phyloP scores from a whole-genome alignment of 148 eudicot genomes.

The Nepenthes mirabilis region DNA sequence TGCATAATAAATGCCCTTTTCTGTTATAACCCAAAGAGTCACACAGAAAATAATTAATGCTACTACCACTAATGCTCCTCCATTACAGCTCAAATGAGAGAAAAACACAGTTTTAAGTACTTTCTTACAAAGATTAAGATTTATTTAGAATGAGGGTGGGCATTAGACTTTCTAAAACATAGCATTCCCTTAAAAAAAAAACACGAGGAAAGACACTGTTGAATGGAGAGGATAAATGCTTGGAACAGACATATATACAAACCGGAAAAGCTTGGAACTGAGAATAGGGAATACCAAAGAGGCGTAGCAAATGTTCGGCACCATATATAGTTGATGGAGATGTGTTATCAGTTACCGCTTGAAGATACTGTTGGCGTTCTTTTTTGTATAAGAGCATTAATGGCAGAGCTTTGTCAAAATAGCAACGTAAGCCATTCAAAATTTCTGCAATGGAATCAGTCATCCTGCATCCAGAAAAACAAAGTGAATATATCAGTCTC shows the following conservation, averaged over 20 bases:
- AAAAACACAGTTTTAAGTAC: too few species aligned
- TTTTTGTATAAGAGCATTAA: slow-evolving; percentile 81
- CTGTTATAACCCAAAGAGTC: too few species aligned
- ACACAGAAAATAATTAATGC: too few species aligned
- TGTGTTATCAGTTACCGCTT: slow-evolving; percentile 47
- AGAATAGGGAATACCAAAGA: slow-evolving; percentile 61
- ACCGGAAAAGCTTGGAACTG: background rate
- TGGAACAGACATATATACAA: background rate
- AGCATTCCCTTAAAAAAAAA: too few species aligned
- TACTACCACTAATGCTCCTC: too few species aligned
- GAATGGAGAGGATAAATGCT: too few species aligned
- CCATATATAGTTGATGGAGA: slow-evolving; percentile 92
- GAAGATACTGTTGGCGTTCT: slow-evolving; percentile 74
- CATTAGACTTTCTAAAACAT: too few species aligned
- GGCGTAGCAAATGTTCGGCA: slow-evolving; percentile 95
- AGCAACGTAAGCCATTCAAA: slow-evolving; percentile 72
- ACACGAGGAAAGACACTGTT: too few species aligned
- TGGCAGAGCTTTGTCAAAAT: slow-evolving; percentile 87
- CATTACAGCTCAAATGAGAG: too few species aligned
- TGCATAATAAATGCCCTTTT: too few species aligned
- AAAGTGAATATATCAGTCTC: background rate
- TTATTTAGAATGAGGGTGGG: too few species aligned
- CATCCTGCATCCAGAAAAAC: slow-evolving; percentile 28
- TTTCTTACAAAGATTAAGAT: too few species aligned
- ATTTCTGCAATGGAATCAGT: slow-evolving; percentile 69